These are phyloP conservation scores for Cardiospermum halicacabum DNA, from an alignment of 345 rosid species.

Conservation along the genomic window DNA sequence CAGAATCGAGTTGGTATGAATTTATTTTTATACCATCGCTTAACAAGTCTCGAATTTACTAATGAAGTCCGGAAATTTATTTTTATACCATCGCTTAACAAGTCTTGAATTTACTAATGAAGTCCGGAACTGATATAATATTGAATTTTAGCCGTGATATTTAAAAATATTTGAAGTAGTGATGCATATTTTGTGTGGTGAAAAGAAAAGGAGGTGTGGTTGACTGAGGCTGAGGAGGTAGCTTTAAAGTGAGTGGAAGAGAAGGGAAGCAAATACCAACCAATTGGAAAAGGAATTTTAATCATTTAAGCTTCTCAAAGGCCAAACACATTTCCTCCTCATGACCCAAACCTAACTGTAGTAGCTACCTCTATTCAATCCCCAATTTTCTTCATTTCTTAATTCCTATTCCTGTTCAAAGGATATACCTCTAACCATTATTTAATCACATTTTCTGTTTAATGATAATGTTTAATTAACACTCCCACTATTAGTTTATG, in stretches of 20 bases:
- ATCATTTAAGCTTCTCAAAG: conserved; percentile 35
- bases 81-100: too few relatives aligned
- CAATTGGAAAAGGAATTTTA: conserved; percentile 17
- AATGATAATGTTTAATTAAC: conserved; percentile 6
- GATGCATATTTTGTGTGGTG: too few relatives aligned
- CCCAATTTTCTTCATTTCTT: conserved; percentile 10
- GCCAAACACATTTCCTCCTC: conserved; percentile 17
- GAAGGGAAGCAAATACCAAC: conserved; percentile 23
- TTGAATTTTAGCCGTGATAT: too few relatives aligned
- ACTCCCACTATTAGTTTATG: not conserved
- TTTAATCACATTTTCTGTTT: conserved; percentile 10
- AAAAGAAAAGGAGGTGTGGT: too few relatives aligned
- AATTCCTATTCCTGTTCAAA: conserved; percentile 14
- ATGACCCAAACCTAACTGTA: conserved; percentile 24
- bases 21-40: too few relatives aligned
- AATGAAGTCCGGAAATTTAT: too few relatives aligned
- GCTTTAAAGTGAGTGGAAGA: conserved; percentile 30
- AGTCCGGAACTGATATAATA: too few relatives aligned
- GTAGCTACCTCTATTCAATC: conserved; percentile 8
- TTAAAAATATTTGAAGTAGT: too few relatives aligned
- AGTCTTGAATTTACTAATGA: too few relatives aligned
- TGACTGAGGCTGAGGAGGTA: conserved; percentile 22
- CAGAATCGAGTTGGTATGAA: too few relatives aligned
- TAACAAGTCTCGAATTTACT: too few relatives aligned
- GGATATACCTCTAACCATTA: conserved; percentile 7